These are phyloP conservation scores for Dichomitus squalens DNA, from an alignment of 1,284 basidiomycete genomes.

Conservation along the genomic window DNA sequence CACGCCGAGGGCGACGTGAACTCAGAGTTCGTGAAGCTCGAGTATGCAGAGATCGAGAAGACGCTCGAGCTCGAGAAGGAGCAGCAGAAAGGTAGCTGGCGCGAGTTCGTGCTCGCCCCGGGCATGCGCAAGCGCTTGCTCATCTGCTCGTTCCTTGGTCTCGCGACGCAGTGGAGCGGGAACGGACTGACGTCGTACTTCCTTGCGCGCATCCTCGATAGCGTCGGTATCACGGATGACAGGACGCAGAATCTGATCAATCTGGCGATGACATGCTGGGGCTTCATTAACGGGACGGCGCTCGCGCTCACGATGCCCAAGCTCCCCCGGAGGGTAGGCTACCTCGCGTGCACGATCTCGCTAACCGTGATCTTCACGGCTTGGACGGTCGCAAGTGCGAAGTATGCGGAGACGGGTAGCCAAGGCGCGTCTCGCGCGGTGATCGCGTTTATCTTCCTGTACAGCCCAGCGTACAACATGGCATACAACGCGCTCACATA, in stretches of 20 bases:
- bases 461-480: constrained; percentile 67
- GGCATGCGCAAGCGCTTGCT: constrained; percentile 57
- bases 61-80: constrained; percentile 50
- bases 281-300: constrained; percentile 52
- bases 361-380: constrained; percentile 51
- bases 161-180: constrained; percentile 66
- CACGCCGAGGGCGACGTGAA: constrained; percentile 53
- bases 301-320: constrained; percentile 51
- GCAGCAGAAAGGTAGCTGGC: constrained; percentile 44
- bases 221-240: constrained; percentile 71
- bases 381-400: constrained; percentile 56
- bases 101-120: constrained; percentile 45
- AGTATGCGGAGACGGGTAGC: constrained; percentile 44
- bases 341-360: constrained; percentile 51
- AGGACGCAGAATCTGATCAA: constrained; percentile 56
- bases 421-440: constrained; percentile 51
- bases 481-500: constrained; percentile 66
- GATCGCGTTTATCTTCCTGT: constrained; percentile 68
- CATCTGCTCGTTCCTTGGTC: constrained; percentile 56
- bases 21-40: constrained; percentile 54
- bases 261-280: constrained; percentile 55
- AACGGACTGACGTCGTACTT: constrained; percentile 80
- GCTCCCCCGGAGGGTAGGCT: constrained; percentile 50
- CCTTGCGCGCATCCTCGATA: constrained; percentile 69
- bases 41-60: constrained; percentile 56